These are phyloP conservation scores for Yamadazyma philogaea DNA, from an alignment of 805 yeast species.

Conservation along the genomic window DNA sequence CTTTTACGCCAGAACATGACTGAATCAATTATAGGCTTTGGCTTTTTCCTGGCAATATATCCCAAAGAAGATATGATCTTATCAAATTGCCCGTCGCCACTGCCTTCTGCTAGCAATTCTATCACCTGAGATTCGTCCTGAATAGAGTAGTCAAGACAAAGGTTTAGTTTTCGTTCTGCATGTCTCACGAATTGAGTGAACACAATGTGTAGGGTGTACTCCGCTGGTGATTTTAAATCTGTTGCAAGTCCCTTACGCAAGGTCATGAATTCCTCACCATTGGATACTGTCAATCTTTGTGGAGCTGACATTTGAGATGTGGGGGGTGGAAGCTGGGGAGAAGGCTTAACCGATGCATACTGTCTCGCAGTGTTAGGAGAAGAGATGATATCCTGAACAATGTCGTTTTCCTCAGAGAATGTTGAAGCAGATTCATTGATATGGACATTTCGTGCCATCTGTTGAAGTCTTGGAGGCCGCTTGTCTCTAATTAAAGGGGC, in stretches of 20 bases:
- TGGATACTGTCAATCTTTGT: slow-evolving; percentile 27
- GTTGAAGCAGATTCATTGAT: not conserved
- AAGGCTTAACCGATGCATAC: slow-evolving; percentile 22
- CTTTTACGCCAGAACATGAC: slow-evolving; percentile 98
- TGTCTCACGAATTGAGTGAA: slow-evolving; percentile 94
- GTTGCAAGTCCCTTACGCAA: slow-evolving; percentile 41
- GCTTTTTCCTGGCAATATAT: slow-evolving; percentile 82
- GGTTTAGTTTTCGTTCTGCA: slow-evolving; percentile 81
- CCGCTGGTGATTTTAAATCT: slow-evolving; percentile 71
- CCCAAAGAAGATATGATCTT: slow-evolving; percentile 83
- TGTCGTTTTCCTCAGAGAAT: slow-evolving; percentile 3
- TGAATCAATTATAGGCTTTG: slow-evolving; percentile 94
- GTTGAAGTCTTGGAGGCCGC: slow-evolving; percentile 1
- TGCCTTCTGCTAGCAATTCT: slow-evolving; percentile 78
- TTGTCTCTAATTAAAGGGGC: slow-evolving; percentile 16
- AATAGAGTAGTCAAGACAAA: slow-evolving; percentile 64
- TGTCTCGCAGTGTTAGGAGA: slow-evolving; percentile 21
- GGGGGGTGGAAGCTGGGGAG: slow-evolving; percentile 40
- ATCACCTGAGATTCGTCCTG: slow-evolving; percentile 76
- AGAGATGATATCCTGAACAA: slow-evolving; percentile 9
- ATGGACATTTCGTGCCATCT: not conserved
- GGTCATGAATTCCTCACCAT: slow-evolving; percentile 32
- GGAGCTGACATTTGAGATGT: slow-evolving; percentile 24
- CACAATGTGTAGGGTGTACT: slow-evolving; percentile 88
- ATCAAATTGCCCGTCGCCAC: slow-evolving; percentile 75